Evolutionary conservation across 2,329 filamentous ascomycete genomes (phyloP), one percentile per base, ranked within the genome.

Genomic region (Ascochyta rabiei): DNA sequence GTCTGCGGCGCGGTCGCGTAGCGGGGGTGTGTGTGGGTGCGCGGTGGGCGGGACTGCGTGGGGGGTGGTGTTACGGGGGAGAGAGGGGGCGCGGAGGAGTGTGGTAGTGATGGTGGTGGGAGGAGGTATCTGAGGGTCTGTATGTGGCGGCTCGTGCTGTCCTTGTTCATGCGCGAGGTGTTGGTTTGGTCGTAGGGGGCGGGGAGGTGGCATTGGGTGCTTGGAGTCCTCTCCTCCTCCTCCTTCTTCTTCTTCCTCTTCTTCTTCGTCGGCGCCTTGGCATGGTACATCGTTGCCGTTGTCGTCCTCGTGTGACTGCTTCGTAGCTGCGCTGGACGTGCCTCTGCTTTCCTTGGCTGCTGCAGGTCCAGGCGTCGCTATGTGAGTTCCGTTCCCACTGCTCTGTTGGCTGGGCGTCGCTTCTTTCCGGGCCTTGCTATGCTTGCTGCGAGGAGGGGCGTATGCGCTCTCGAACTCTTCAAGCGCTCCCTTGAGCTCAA

Each of bases 401-500:
- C 4, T 35, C 7, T 46, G 49, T 16, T 28, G 42, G 9, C 28
- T 15, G 28, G 28, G 28, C 10, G 28, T 13, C n/a, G 19, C 16
- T 3, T 56, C 23, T 35, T 45, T 16, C 49, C 54, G 4, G 12
- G 37, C 23, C 51, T 55, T 24, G 28, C 47, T 8, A 40, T 50
- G 10, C 26, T 42, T 26, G 28, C 50, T 15, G 31, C 59, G 49
- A 16, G 46, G 26, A 3, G 41, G 30, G 2, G 30, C 37, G 6
- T 60, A 61, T 1, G 49, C 34, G 9, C 52, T 42, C 7, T 71
- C 64, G 21, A 71, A 69, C 34, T 70, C 67, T 21, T 59, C 54
- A 2, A 74, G 57, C 1, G 68, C 69, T 6, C 53, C 42, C 18
- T 68, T 63, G n/a, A 74, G 52, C 8, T 68, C 65, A 1, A 58